Evolutionary conservation across 164 flowering plant genomes (phyloP), one percentile per base, ranked within the genome.

Genomic region (Vitis rupestris): DNA sequence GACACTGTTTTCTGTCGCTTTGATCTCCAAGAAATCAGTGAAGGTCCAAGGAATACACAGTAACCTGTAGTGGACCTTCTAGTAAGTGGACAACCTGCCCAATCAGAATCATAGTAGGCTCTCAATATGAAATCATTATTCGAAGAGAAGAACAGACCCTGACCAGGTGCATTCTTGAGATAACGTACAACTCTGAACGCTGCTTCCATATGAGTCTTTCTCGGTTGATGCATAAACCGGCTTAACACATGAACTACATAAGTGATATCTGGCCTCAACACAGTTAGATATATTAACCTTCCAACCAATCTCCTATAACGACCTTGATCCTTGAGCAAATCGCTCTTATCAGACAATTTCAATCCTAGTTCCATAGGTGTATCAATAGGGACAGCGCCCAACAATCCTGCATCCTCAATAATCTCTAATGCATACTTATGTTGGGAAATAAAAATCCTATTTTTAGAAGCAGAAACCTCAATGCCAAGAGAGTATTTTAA

Each of bases 341-440:
- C 64, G 23, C 64, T 29, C 64, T 61, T 61, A 16, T 61, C 37
- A 7, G 64, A 61, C 15, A 61, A 61, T 61, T 61, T 61, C 64
- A 30, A 61, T 12, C 44, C 44, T 29, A 0, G 50, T 61, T 61
- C 64, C 48, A 61, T 19, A 19, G 44, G 44, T 19, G 64, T 27
- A 31, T 31, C 37, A 31, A 31, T 31, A 5, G 37, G 37, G 37
- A 2, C 6, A 3, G 37, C 6, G 37, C 4, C 30, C 23, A 19
- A 10, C 54, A 8, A 3, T 14, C 64, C 64, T 14, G 1, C 64
- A 61, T 61, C 64, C 44, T 61, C 16, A 30, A 61, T 61, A 9
- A 44, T 61, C 16, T 61, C 23, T 29, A 27, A 16, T 19, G 48
- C 48, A 27, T 61, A 61, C 44, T 61, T 61, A 61, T 9, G 23